These are phyloP conservation scores for Xylaria castorea DNA, from an alignment of 495 filamentous ascomycete genomes.

Conservation along the genomic window DNA sequence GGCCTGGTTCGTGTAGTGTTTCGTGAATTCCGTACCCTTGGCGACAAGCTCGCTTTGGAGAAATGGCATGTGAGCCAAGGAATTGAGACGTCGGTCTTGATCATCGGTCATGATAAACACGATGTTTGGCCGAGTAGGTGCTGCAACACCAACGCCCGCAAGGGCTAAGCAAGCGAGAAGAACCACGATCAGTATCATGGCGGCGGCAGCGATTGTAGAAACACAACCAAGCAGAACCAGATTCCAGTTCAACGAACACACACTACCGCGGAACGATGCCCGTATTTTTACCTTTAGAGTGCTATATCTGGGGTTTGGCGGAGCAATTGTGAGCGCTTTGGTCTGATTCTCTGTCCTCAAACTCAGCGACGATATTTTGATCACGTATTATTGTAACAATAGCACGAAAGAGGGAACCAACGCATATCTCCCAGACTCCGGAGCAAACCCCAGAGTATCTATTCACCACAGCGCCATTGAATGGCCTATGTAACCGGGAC, in stretches of 20 bases:
- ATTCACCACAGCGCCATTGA: neutral
- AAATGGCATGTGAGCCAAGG: conserved; percentile 49
- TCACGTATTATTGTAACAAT: neutral
- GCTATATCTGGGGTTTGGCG: neutral
- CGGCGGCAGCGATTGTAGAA: neutral
- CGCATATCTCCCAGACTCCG: neutral
- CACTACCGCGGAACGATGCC: neutral
- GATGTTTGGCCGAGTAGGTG: conserved; percentile 46
- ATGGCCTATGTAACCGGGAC: neutral
- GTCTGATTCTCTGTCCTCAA: neutral
- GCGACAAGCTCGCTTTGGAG: conserved; percentile 45
- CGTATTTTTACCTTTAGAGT: neutral
- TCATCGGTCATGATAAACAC: conserved; percentile 61
- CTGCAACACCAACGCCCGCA: neutral
- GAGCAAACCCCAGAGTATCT: neutral
- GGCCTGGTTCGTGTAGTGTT: conserved; percentile 56
- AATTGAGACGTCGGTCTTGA: conserved; percentile 56
- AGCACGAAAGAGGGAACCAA: neutral
- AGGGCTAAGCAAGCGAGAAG: neutral
- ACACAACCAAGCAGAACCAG: neutral
- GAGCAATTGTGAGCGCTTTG: neutral
- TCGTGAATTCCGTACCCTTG: conserved; percentile 51
- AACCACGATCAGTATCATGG: neutral
- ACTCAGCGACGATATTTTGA: neutral
- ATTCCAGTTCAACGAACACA: neutral